Evolutionary conservation across 352 stramenopile species (phyloP).

Genomic region (Globisporangium acanthophoron): DNA sequence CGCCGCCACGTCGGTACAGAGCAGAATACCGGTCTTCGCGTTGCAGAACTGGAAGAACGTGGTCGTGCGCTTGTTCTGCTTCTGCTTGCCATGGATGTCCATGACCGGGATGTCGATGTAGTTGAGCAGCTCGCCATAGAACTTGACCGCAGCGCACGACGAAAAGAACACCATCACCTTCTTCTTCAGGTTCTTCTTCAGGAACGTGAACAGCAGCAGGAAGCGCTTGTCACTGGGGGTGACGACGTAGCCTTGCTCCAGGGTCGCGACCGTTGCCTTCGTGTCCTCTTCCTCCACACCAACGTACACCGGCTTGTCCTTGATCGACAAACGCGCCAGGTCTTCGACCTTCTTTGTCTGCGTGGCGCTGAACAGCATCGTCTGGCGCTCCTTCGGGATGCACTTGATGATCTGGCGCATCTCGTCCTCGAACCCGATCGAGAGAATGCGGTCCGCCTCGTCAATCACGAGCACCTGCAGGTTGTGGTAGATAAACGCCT

Average conservation of each 20-base stretch:
- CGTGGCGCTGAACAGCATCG: slow-evolving; percentile 98
- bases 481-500: slow-evolving; percentile 97
- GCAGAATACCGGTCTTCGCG: slow-evolving; percentile 93
- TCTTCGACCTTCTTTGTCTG: slow-evolving; percentile 99
- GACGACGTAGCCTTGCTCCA: slow-evolving; percentile 98
- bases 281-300: slow-evolving; percentile 91
- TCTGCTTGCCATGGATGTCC: slow-evolving; percentile 99
- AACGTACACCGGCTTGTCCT: slow-evolving; percentile 96
- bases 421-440: slow-evolving; percentile 99
- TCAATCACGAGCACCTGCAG: slow-evolving; percentile 97
- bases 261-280: slow-evolving; percentile 90
- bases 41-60: slow-evolving; percentile 99
- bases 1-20: slow-evolving; percentile 98
- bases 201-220: slow-evolving; percentile 98
- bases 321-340: slow-evolving; percentile 90
- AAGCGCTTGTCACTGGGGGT: slow-evolving; percentile 97
- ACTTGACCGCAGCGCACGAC: slow-evolving; percentile 96
- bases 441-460: slow-evolving; percentile 98
- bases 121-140: slow-evolving; percentile 98
- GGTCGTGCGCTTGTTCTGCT: slow-evolving; percentile 98
- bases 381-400: slow-evolving; percentile 97
- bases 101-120: slow-evolving; percentile 99
- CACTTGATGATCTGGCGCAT: slow-evolving; percentile 98
- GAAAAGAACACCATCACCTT: slow-evolving; percentile 97
- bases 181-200: slow-evolving; percentile 99